Base-by-base conservation (phyloP, 169 alveolate genomes). In the Plasmodium cynomolgi region DNA sequence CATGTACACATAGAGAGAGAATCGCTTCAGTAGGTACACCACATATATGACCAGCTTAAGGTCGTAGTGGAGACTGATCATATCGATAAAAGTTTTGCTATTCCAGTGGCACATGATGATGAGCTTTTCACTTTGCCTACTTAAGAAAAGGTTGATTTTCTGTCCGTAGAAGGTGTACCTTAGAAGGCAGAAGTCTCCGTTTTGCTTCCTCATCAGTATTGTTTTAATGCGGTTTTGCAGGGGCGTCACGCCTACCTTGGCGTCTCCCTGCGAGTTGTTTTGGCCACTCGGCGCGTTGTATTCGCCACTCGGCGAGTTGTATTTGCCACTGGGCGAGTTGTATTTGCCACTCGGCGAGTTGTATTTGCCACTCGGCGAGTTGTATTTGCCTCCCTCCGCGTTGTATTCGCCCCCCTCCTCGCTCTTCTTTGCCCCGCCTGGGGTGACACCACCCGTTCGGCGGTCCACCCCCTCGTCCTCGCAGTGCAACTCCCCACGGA, bases 61-160 rank as follows among this genome's bases (percentile, higher is more conserved):
- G 54, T 88, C 83, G 54, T 88, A 88, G 73, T 34, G 6, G 15
- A 88, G 74, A 68, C 94, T 80, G 74, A 88, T 88, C n/a, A 80
- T 37, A 44, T 80, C 50, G 31, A 79, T 29, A 34, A 88, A 88
- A 1, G 44, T 37, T 11, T 31, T 80, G 62, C 62, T 50, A 41
- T 88, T 85, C 94, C 94, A 88, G 26, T 88, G 81, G 26, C 94
- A 77, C 54, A 79, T 88, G 54, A 88, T 79, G 47, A 80, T 68
- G 50, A 80, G 77, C 13, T 88, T 88, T 58, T 80, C 94, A 33
- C 26, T 88, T 80, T 80, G 82, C 13, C 20, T 56, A 68, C 34
- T 80, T 29, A 88, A 56, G 73, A 88, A 88, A 44, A 88, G 73
- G 47, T 88, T 74, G 4, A 88, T 88, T 62, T 88, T 88, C 74